Evolutionary conservation across 2,329 filamentous ascomycete species (phyloP), one percentile per base, ranked within the genome.

Genomic region (Aspergillus carbonarius): DNA sequence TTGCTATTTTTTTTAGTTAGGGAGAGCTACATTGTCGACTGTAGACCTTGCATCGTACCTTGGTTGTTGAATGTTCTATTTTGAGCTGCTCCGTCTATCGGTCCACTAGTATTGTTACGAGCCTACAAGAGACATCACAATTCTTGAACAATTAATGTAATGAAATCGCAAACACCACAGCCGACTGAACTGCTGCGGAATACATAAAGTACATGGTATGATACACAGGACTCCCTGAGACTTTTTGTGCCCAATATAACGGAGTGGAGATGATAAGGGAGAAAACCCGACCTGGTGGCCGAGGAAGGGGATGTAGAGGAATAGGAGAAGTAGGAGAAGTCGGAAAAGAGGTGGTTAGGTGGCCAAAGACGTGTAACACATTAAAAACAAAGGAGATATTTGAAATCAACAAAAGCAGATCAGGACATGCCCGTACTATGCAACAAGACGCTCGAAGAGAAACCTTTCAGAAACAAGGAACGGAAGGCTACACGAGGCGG

Each of bases 361-460:
- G 55, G 55, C 53, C 47, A 53, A 59, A 59, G 63, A 56, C 66
- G 60, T 66, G 53, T 59, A 66, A 66, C 61, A 66, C 66, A 66
- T 68, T 67, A 67, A 62, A 57, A 60, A 63, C 64, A 66, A 65
- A 60, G 60, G 39, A 60, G 55, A 60, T 59, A 66, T 60, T 63
- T 62, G 59, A 59, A 58, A 60, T 63, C 52, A 63, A 57, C 62
- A 68, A 68, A 49, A 68, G 66, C 62, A 62, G 59, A 65, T 61
- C 64, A 65, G 57, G 63, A 67, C 58, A 66, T 66, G 68, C 70
- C 63, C 61, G 62, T 65, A 69, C 62, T 65, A 74, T 73, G 71
- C 71, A 73, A 67, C 73, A 62, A 71, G 66, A 70, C 69, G 68
- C 68, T 70, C 55, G 63, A 70, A 66, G 61, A 61, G 60, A 63